These are phyloP conservation scores for Solanum appendiculatum DNA, from an alignment of 257 asterid genomes.

Conservation along the genomic window DNA sequence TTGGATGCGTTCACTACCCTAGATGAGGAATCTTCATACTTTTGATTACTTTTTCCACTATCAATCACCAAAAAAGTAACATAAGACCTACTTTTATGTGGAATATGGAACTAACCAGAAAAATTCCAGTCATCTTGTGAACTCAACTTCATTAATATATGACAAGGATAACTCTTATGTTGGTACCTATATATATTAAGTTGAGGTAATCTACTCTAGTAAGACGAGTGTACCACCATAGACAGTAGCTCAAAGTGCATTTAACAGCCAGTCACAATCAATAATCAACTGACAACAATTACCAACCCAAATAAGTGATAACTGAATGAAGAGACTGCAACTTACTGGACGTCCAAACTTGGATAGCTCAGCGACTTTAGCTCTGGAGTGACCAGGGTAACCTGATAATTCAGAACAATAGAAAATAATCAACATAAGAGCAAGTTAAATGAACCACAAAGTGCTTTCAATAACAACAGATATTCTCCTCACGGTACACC, in stretches of 20 bases:
- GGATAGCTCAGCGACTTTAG: conserved; percentile 62
- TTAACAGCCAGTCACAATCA: not conserved
- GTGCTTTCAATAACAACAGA: not conserved
- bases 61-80: not conserved
- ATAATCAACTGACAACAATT: not conserved
- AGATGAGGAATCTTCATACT: not conserved
- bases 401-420: conserved; percentile 23
- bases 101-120: not conserved
- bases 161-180: not conserved
- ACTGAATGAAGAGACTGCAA: not conserved
- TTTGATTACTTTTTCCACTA: not conserved
- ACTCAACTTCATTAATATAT: not conserved
- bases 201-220: not conserved
- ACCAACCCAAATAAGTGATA: not conserved
- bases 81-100: not conserved
- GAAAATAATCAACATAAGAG: not conserved
- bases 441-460: not conserved
- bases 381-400: conserved; percentile 56
- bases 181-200: not conserved
- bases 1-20: not conserved
- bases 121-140: not conserved
- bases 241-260: not conserved
- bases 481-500: not conserved
- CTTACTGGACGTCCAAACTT: conserved; percentile 88
- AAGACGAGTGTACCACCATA: not conserved